phyloP scores from a whole-genome alignment of 352 stramenopile genomes.

The Thraustotheca clavata region DNA sequence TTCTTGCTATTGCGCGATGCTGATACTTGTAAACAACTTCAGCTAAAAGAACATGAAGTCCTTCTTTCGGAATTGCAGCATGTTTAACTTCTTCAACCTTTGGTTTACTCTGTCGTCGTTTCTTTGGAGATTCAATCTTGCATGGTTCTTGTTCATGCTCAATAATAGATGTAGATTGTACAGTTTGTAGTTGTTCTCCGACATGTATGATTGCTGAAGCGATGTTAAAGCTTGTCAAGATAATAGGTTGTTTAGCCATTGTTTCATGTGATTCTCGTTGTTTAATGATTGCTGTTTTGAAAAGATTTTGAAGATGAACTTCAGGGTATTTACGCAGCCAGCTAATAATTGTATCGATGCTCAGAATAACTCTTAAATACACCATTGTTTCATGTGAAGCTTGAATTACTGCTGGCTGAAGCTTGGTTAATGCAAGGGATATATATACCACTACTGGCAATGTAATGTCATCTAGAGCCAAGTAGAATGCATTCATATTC shows the following conservation, averaged over 20 bases:
- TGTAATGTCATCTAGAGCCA: constrained; percentile 1
- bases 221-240: neutral
- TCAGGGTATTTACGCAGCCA: neutral
- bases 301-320: neutral
- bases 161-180: neutral
- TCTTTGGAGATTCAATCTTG: neutral
- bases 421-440: neutral
- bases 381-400: neutral
- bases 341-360: constrained; percentile 1
- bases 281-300: neutral
- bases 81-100: neutral
- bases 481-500: constrained; percentile 7
- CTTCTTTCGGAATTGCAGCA: neutral
- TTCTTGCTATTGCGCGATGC: neutral
- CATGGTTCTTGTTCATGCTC: neutral
- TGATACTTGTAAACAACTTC: constrained; percentile 16
- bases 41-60: constrained; percentile 11
- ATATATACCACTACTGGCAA: neutral
- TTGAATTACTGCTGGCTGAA: neutral
- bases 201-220: neutral
- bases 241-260: neutral
- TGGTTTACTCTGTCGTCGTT: neutral
- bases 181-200: neutral
- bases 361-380: neutral
- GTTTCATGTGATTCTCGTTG: neutral